These are phyloP conservation scores for Colletotrichum euphorbiae DNA, from an alignment of 2,329 filamentous ascomycete species.

Conservation along the genomic window DNA sequence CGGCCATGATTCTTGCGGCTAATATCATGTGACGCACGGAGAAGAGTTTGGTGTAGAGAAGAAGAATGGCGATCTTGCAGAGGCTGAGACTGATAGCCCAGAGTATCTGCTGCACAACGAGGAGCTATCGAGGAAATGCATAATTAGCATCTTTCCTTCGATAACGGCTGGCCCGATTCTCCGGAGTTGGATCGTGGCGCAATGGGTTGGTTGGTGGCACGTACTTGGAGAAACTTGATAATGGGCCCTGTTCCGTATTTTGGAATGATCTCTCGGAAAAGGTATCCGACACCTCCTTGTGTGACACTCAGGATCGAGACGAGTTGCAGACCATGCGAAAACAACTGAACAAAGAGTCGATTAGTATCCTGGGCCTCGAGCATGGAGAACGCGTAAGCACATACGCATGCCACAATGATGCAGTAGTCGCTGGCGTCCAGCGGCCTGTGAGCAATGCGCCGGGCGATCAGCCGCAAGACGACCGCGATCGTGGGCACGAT, in stretches of 20 bases:
- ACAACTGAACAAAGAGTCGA: constrained; percentile 1
- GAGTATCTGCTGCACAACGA: constrained; percentile 46
- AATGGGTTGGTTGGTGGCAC: neutral
- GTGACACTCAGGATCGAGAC: constrained; percentile 35
- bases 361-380: neutral
- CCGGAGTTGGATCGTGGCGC: too few species aligned
- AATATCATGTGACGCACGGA: constrained; percentile 43
- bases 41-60: constrained; percentile 47
- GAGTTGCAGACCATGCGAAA: constrained; percentile 28
- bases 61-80: constrained; percentile 47
- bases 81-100: constrained; percentile 47
- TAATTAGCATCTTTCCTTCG: too few species aligned
- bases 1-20: constrained; percentile 43
- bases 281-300: constrained; percentile 27
- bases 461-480: constrained; percentile 23
- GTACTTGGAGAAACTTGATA: constrained; percentile 33
- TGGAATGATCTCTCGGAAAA: constrained; percentile 30
- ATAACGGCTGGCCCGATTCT: too few species aligned
- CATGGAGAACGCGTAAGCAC: neutral
- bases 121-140: constrained; percentile 25
- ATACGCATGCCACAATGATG: constrained; percentile 25
- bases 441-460: constrained; percentile 27
- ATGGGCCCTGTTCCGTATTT: constrained; percentile 28
- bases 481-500: constrained; percentile 20
- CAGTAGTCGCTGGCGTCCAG: constrained; percentile 33